phyloP scores from a whole-genome alignment of 2,329 filamentous ascomycete genomes.

The Madurella fahalii region DNA sequence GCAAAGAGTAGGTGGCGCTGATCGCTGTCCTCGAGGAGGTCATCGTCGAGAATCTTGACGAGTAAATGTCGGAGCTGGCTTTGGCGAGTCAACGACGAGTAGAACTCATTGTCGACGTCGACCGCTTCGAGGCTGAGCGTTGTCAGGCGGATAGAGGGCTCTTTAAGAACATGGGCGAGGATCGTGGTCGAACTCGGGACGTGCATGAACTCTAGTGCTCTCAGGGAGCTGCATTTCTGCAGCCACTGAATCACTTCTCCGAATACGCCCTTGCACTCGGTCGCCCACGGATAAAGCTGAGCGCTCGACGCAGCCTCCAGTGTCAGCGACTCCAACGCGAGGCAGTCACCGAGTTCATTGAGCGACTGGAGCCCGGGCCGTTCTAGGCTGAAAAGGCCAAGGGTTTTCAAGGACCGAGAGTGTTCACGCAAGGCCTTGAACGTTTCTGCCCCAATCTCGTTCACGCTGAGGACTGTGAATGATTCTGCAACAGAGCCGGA shows the following conservation, averaged over 20 bases:
- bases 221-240: slow-evolving; percentile 41
- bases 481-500: slow-evolving; percentile 31
- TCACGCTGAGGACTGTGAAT: slow-evolving; percentile 55
- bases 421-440: slow-evolving; percentile 50
- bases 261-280: slow-evolving; percentile 25
- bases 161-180: slow-evolving; percentile 42
- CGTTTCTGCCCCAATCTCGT: slow-evolving; percentile 50
- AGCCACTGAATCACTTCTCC: slow-evolving; percentile 32
- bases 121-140: slow-evolving; percentile 46
- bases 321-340: slow-evolving; percentile 32
- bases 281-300: slow-evolving; percentile 21
- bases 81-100: slow-evolving; percentile 49
- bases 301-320: slow-evolving; percentile 29
- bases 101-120: slow-evolving; percentile 48
- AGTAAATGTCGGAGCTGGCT: slow-evolving; percentile 36
- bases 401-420: slow-evolving; percentile 32
- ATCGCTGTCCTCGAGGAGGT: slow-evolving; percentile 22
- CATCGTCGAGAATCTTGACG: slow-evolving; percentile 23
- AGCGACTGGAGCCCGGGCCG: slow-evolving; percentile 29
- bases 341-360: slow-evolving; percentile 32
- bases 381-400: slow-evolving; percentile 32
- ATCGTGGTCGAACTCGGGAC: slow-evolving; percentile 51
- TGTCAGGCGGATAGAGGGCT: slow-evolving; percentile 41
- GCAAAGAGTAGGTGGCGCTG: slow-evolving; percentile 33
- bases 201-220: slow-evolving; percentile 45